Evolutionary conservation across 371 early-diverging fungal genomes (phyloP).

Genomic region (Blyttiomyces sp.): DNA sequence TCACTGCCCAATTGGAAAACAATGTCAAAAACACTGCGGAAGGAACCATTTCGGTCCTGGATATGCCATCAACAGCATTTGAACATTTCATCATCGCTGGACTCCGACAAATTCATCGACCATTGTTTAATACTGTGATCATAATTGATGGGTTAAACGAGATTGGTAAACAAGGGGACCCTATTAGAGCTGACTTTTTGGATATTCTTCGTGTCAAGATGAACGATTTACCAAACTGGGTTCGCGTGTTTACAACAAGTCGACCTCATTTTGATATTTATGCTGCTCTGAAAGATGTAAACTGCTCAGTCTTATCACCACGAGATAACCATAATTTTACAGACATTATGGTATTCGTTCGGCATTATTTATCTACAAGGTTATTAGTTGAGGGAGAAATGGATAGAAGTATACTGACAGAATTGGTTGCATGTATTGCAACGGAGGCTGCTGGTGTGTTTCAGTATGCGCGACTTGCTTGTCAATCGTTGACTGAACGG

Average conservation of each 20-base stretch:
- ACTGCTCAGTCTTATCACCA: neutral
- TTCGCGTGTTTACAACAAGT: neutral
- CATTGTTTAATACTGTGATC: neutral
- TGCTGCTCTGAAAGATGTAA: neutral
- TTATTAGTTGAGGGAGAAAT: too few relatives aligned
- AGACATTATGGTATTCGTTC: neutral
- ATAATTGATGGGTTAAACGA: constrained; percentile 6
- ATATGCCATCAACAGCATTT: neutral
- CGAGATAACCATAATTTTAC: neutral
- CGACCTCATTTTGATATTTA: constrained; percentile 6
- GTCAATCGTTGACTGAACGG: neutral
- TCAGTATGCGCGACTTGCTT: neutral
- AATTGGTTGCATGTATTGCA: neutral
- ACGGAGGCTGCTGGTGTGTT: constrained; percentile 1
- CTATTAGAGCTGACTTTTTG: neutral
- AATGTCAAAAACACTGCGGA: neutral
- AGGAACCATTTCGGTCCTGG: too few relatives aligned
- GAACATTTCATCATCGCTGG: neutral
- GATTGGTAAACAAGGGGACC: neutral
- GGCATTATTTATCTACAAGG: neutral
- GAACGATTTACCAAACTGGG: neutral
- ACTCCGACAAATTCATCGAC: neutral
- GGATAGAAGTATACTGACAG: neutral
- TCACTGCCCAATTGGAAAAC: neutral
- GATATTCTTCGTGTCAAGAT: neutral